Conservation (phyloP, 2,329 filamentous ascomycete species). For the Aspergillus pseudonomiae region DNA sequence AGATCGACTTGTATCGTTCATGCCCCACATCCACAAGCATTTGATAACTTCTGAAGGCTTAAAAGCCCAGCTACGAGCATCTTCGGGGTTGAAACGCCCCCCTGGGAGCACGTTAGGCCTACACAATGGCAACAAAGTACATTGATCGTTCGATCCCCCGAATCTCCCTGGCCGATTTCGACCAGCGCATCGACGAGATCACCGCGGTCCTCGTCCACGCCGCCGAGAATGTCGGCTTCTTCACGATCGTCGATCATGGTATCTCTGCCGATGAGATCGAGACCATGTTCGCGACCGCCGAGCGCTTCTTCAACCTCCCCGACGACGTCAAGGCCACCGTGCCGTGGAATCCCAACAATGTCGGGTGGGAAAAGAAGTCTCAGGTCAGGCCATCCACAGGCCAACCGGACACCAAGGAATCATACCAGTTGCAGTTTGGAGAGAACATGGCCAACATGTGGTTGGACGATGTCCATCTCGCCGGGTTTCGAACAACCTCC, state of each 20-base stretch:
- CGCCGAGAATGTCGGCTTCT: conserved; percentile 64
- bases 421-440: conserved; percentile 66
- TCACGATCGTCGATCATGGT: conserved; percentile 60
- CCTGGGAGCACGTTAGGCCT: neutral
- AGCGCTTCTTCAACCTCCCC: conserved; percentile 58
- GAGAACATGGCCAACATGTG: conserved; percentile 56
- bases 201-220: conserved; percentile 56
- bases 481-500: conserved; percentile 52
- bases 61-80: neutral
- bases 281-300: conserved; percentile 54
- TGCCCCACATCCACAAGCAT: neutral
- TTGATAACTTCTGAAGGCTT: neutral
- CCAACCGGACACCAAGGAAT: conserved; percentile 62
- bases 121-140: conserved; percentile 39
- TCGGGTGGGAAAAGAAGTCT: conserved; percentile 63
- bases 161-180: conserved; percentile 60
- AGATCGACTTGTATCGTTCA: neutral
- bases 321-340: conserved; percentile 57
- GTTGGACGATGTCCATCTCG: conserved; percentile 52
- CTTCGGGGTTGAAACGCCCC: neutral
- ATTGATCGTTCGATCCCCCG: conserved; percentile 49
- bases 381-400: conserved; percentile 65
- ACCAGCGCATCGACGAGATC: conserved; percentile 56
- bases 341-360: conserved; percentile 59
- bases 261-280: conserved; percentile 54